Evolutionary conservation across 352 stramenopile species (phyloP), one percentile per base, ranked within the genome.

Genomic region (Blastocystis sp.): DNA sequence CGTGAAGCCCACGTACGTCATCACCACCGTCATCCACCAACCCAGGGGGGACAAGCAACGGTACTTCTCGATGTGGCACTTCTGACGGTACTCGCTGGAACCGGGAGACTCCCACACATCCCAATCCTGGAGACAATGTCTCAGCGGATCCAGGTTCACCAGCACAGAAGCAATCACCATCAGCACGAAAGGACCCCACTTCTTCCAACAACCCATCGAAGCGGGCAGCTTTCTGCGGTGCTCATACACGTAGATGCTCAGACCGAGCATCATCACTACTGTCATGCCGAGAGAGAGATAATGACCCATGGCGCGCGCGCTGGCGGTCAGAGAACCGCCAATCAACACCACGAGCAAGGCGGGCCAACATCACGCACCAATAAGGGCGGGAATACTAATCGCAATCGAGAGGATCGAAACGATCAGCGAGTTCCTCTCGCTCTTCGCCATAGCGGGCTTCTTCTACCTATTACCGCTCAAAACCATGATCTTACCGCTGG

Each of bases 291-390:
- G 62, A 41, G 62, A 78, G 59, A 88, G 31, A 35, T 78, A 88
- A 79, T 88, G 78, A 39, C 78, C 78, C n/a, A 59, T 55, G 21
- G 65, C 78, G 50, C 78, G 55, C 16, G 62, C 59, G 24, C 21
- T 29, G 37, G 62, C 78, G 35, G 78, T 45, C 6, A 88, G 21
- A 6, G 65, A 39, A 19, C 78, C 78, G 51, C 62, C 62, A n/a
- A 88, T 88, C 21, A 88, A 3, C 37, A 51, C 19, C 19, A 88
- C 41, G 21, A 88, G 24, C 4, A 88, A 31, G 78, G 78, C 78
- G 33, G 78, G 78, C 78, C 78, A 88, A 88, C 78, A 88, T 88
- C 78, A 88, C 39, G 78, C 78, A 79, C 78, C 78, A 78, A 88
- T 80, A 35, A 88, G 31, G 2, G 78, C 78, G 2, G 78, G 78